Percentiles rank a stretch among this genome's conserved stretches.
Evolutionary conservation across 2,329 filamentous ascomycete genomes (phyloP).

Genomic region (Pestalotiopsis fici): DNA sequence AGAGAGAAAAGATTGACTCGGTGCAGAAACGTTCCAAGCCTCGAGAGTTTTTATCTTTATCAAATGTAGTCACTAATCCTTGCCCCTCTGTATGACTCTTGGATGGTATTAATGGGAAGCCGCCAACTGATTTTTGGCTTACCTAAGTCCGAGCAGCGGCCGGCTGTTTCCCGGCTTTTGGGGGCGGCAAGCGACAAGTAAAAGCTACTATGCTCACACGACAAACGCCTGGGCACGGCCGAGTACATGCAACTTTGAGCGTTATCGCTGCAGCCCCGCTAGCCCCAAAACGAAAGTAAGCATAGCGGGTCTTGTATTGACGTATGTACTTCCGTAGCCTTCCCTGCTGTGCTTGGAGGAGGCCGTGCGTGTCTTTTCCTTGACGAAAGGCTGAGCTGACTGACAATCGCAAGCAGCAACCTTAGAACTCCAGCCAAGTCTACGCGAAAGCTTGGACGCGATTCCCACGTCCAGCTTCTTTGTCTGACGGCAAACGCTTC

Average conservation of each 20-base stretch:
- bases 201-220: slow-evolving; percentile 6
- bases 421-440: background rate
- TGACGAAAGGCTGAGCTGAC: background rate
- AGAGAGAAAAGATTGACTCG: background rate
- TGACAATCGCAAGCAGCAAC: background rate
- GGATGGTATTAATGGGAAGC: background rate
- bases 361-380: background rate
- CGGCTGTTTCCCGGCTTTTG: slow-evolving; percentile 13
- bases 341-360: background rate
- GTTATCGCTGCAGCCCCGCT: background rate
- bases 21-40: background rate
- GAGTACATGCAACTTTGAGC: background rate
- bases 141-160: slow-evolving; percentile 20
- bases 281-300: background rate
- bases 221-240: background rate
- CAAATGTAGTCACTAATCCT: background rate
- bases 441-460: slow-evolving; percentile 1
- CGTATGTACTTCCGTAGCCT: background rate
- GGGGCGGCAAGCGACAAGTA: slow-evolving; percentile 6
- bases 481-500: background rate
- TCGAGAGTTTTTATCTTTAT: background rate
- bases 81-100: slow-evolving; percentile 2
- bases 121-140: slow-evolving; percentile 12
- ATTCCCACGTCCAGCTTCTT: background rate
- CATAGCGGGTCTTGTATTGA: background rate